Base-by-base conservation (phyloP, 768 basidiomycete species). In the Nidularia sp. region DNA sequence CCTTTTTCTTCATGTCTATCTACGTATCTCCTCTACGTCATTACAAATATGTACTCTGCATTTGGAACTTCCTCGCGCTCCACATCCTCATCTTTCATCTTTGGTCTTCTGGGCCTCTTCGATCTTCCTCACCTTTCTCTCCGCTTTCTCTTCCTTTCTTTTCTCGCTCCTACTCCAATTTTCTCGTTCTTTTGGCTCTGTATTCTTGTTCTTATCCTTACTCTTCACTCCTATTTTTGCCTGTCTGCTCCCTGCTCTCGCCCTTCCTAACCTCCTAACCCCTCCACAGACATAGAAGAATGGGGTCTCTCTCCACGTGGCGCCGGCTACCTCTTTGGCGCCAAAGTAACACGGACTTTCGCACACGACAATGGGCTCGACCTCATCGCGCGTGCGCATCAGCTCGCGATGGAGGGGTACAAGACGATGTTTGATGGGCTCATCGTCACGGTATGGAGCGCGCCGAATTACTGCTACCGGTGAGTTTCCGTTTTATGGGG, bases 261-360 rank as follows among this genome's bases (percentile, higher is more conserved):
- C 12, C 39, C 36, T 9, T 39, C 25, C 48, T 39, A 39, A 71
- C 58, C 72, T 48, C 34, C 51, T 54, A 51, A 31, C 50, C 12
- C 50, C 34, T 34, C 34, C 25, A 29, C 66, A 88, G 95, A 98
- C 62, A 95, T 97, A 52, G 76, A 78, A 43, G 94, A 93, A 34
- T 99, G 96, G 96, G 93, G 94, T 41, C 75, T 98, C 53, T 98
- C 96, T 15, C 96, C 96, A n/a, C 84, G 96, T 56, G 96, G 96
- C 41, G 97, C 97, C 6, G 96, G 96, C 4, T 99, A 86, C 70
- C 79, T 97, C 45, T 98, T 98, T 64, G 95, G 96, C 34, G 86
- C 84, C 8, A 92, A 97, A 67, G 91, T 93, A 50, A 93, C 93
- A 12, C 89, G 93, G 73, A 63, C 77, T 22, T 99, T 99, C 64